Evolutionary conservation across 2,329 filamentous ascomycete genomes (phyloP), one percentile per base, ranked within the genome.

Genomic region (Ophiocordyceps camponoti-floridani): DNA sequence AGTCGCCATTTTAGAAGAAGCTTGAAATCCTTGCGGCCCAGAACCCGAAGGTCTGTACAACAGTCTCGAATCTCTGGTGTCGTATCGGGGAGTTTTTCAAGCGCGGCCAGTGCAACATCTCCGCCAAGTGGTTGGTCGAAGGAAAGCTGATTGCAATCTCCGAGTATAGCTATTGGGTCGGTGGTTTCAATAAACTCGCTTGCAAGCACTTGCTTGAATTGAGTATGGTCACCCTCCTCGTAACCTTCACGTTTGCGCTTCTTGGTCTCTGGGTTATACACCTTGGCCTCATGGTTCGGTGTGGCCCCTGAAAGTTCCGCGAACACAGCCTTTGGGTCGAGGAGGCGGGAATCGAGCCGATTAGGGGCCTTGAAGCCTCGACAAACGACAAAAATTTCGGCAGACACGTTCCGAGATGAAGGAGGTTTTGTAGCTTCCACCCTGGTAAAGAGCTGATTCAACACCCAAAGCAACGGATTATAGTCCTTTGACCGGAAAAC

Each of bases 341-440:
- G 70, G 59, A 98, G 93, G 52, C 84, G 84, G 10, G 89, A 87
- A 56, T 98, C 91, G 47, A 98, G 77, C 50, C 79, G 75, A 65
- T 95, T 96, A 4, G 91, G 91, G 0, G 89, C 89, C 65, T 95
- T 96, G 70, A 79, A 98, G 18, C 89, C 91, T 52, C 82, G 78
- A 64, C 89, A 96, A 31, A 98, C 91, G 50, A 96, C 89, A 68
- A 98, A 98, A 38, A 96, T 96, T 69, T 98, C 91, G 51, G 91
- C 91, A 8, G 87, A 95, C 44, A 98, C 89, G 56, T 94, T 95
- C 68, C 91, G 75, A 9, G 86, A 94, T 0, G 87, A 94, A 0
- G 91, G 91, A 4, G 91, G 91, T 63, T 98, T 98, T 5, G 91
- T 98, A 43, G 93, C 89, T 60, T 98, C 89, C 50, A 98, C 91